Base-by-base conservation (phyloP, 108 stramenopile genomes). In the Skeletonema potamos region DNA sequence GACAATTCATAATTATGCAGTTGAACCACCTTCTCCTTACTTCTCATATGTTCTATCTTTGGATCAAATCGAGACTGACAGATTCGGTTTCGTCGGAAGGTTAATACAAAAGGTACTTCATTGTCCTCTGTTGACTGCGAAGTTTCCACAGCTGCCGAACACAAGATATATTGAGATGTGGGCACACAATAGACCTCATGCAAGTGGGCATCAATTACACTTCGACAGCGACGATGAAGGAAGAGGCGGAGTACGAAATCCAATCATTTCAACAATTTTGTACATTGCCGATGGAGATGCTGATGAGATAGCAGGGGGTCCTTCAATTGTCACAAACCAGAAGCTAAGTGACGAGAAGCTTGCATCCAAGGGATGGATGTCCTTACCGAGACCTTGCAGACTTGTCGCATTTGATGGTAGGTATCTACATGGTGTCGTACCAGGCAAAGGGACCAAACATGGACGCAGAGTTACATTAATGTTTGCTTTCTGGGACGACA, bases 171-270 rank as follows among this genome's bases (percentile, higher is more conserved):
- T 88, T 27, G 96, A 97, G 73, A 71, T 92, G 74, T 97, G 96
- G 96, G 94, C 94, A 3, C 96, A 97, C 86, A 88, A 92, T 73
- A 93, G 96, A 56, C 94, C 94, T 0, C 92, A 92, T 70, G 87
- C 90, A 32, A 87, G 86, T 5, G 96, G 96, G 1, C 96, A 97
- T 82, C 93, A 96, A 76, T 63, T 97, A 63, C 96, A 97, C 82
- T 97, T 95, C 72, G 96, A 97, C 74, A 82, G 79, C 26, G 96
- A 93, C 75, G 82, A 95, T 66, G 94, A 94, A 82, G 92, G 92
- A 48, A 51, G 59, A 30, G 87, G 83, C 12, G 89, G 86, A 8
- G 78, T 89, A n/a, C 73, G 89, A 70, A 88, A 96, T 72, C 96
- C 96, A 3, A 82, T 96, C 59, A 76, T 84, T 36, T 84, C 82